phyloP scores from a whole-genome alignment of 78 protist species.

The Dictyostelium intermedium region DNA sequence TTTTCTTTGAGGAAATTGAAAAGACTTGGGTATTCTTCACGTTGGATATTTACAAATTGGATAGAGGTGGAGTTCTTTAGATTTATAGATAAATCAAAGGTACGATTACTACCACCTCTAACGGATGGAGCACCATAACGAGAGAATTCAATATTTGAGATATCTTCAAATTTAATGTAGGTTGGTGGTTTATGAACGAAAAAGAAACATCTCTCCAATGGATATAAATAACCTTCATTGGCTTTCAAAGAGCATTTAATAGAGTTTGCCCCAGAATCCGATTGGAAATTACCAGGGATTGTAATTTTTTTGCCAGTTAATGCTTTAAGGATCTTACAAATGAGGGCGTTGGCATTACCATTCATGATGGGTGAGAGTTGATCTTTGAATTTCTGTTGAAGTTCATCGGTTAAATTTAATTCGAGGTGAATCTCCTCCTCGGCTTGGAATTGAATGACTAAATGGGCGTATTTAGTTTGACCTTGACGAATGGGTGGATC shows the following conservation, averaged over 20 bases:
- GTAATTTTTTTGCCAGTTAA: slow-evolving; percentile 67
- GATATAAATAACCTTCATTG: slow-evolving; percentile 80
- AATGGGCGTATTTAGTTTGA: slow-evolving; percentile 73
- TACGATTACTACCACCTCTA: slow-evolving; percentile 44
- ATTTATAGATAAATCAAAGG: slow-evolving; percentile 53
- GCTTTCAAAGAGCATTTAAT: slow-evolving; percentile 81
- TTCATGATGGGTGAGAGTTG: slow-evolving; percentile 25
- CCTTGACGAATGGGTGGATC: slow-evolving; percentile 88
- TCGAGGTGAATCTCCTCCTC: neutral
- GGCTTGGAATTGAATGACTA: slow-evolving; percentile 67
- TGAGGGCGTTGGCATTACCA: neutral
- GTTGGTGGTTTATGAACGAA: slow-evolving; percentile 88
- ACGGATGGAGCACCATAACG: slow-evolving; percentile 12
- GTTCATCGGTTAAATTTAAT: slow-evolving; percentile 37
- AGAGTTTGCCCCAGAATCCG: neutral
- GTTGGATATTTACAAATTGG: slow-evolving; percentile 50
- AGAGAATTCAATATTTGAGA: slow-evolving; percentile 58
- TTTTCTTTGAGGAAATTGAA: slow-evolving; percentile 31
- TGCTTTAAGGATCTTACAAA: slow-evolving; percentile 27
- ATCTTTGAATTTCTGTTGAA: slow-evolving; percentile 31
- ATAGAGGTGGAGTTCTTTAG: slow-evolving; percentile 18
- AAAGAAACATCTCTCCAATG: slow-evolving; percentile 79
- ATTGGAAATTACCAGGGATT: slow-evolving; percentile 26
- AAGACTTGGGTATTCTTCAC: slow-evolving; percentile 51
- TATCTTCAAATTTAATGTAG: slow-evolving; percentile 58